A percentile compares a stretch with the other conserved stretches of the same genome.
phyloP scores from a whole-genome alignment of 2,329 filamentous ascomycete genomes.

The Plenodomus tracheiphilus region DNA sequence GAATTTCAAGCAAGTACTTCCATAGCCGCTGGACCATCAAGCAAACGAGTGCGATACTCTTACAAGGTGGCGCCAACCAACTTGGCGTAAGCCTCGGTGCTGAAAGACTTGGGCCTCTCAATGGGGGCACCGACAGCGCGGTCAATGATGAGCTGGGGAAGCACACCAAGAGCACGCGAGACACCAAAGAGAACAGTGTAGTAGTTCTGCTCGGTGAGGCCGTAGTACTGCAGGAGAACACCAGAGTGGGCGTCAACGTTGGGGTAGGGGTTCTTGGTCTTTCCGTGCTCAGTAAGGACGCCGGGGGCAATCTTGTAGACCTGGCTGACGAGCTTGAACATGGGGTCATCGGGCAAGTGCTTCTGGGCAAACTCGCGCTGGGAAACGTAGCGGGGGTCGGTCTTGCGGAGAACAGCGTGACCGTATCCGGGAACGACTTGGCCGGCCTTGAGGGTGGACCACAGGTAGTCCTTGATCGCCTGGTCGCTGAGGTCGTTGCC shows the following conservation, averaged over 20 bases:
- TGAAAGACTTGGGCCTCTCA: slow-evolving; percentile 99
- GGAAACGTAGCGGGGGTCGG: slow-evolving; percentile 96
- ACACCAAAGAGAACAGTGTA: slow-evolving; percentile 99
- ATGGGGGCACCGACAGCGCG: slow-evolving; percentile 95
- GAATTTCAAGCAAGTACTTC: slow-evolving; percentile 24
- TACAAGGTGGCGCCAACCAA: slow-evolving; percentile 88
- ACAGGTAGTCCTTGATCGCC: slow-evolving; percentile 98
- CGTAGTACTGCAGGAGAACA: slow-evolving; percentile 99
- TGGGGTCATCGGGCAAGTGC: slow-evolving; percentile 94
- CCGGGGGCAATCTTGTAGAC: slow-evolving; percentile 99
- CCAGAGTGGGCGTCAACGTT: slow-evolving; percentile 99
- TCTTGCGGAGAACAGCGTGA: slow-evolving; percentile 99
- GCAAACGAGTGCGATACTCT: slow-evolving; percentile 37
- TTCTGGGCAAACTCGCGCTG: slow-evolving; percentile 96
- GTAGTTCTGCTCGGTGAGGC: slow-evolving; percentile 97
- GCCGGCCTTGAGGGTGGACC: slow-evolving; percentile 92
- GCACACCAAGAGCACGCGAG: slow-evolving; percentile 94
- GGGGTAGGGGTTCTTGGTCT: slow-evolving; percentile 99
- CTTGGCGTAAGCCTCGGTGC: slow-evolving; percentile 94
- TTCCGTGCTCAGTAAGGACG: slow-evolving; percentile 98
- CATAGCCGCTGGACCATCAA: slow-evolving; percentile 13
- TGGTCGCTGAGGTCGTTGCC: slow-evolving; percentile 95
- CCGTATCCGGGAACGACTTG: slow-evolving; percentile 98
- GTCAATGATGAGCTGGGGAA: slow-evolving; percentile 99
- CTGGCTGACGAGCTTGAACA: slow-evolving; percentile 99